Conservation (phyloP, 352 stramenopile species). For the Sclerospora graminicola region DNA sequence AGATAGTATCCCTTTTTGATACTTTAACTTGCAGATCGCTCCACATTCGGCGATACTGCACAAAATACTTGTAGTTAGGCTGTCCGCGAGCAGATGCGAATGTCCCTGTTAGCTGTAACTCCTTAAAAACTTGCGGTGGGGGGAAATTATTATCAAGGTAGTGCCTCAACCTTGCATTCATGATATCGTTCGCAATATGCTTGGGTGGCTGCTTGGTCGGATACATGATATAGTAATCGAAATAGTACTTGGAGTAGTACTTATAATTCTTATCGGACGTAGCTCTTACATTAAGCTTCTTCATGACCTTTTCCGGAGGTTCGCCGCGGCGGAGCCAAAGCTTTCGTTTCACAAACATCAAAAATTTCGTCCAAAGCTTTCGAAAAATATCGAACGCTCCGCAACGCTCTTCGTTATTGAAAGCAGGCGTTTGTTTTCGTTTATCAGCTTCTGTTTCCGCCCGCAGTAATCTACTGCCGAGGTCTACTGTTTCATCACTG, state of each 20-base stretch:
- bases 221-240: slow-evolving; percentile 13
- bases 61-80: slow-evolving; percentile 8
- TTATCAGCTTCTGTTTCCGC: too few species aligned
- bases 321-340: slow-evolving; percentile 2
- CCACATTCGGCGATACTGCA: slow-evolving; percentile 6
- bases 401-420: too few species aligned
- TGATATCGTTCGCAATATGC: slow-evolving; percentile 5
- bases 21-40: slow-evolving; percentile 1
- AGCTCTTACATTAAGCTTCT: slow-evolving; percentile 8
- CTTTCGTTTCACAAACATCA: slow-evolving; percentile 7
- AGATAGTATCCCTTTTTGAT: too few species aligned
- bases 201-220: background rate
- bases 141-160: slow-evolving; percentile 3
- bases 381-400: background rate
- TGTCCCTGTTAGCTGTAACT: slow-evolving; percentile 4
- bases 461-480: too few species aligned
- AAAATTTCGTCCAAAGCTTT: slow-evolving; percentile 1
- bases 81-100: slow-evolving; percentile 1
- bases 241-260: slow-evolving; percentile 16
- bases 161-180: slow-evolving; percentile 1
- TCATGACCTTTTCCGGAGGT: slow-evolving; percentile 1
- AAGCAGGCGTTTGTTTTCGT: too few species aligned
- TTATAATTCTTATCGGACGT: slow-evolving; percentile 10
- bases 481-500: too few species aligned
- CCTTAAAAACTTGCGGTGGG: slow-evolving; percentile 9